Base-by-base conservation (phyloP, 306 rosid genomes). In the Vachellia pachyceras region DNA sequence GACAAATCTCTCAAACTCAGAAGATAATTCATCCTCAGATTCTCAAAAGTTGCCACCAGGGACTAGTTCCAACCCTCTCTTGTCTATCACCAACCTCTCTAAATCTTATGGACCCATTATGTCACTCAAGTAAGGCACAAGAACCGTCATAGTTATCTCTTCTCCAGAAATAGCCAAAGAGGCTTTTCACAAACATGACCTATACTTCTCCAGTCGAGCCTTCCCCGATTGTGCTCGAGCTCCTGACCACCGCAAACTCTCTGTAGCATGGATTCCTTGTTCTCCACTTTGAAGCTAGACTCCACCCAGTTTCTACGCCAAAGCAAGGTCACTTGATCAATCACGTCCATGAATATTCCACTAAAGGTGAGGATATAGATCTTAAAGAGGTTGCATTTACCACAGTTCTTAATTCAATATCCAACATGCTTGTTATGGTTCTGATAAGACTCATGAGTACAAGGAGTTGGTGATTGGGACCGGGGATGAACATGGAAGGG, bases 281-380 rank as follows among this genome's bases (percentile, higher is more conserved):
- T 64, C 69, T 64, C 69, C 22, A 6, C 44, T 6, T 2, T 5
- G 0, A 14, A 17, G 22, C 20, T 64, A 36, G 44, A 35, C 20
- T 64, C 69, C 44, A 64, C 69, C 44, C 20, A 33, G 69, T 2
- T 14, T 64, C 69, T 65, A n/a, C 70, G 70, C 13, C 70, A 65
- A 3, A 65, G 23, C 18, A 65, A 65, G 44, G 70, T 65, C 7
- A 65, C 45, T 65, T 65, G 3, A 14, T 65, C 10, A n/a, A 36
- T 7, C n/a, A 14, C 2, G 44, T 65, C 6, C 6, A 36, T 35
- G 45, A 65, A 65, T 65, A 13, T 15, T 35, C 23, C 22, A 65
- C 3, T 7, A 65, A 65, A 35, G 45, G 70, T 36, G 70, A 65
- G 7, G 70, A 10, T 36, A 5, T 65, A 6, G 70, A 65, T 15